Evolutionary conservation across 2,329 filamentous ascomycete genomes (phyloP).

Genomic region (Fusarium sp.): DNA sequence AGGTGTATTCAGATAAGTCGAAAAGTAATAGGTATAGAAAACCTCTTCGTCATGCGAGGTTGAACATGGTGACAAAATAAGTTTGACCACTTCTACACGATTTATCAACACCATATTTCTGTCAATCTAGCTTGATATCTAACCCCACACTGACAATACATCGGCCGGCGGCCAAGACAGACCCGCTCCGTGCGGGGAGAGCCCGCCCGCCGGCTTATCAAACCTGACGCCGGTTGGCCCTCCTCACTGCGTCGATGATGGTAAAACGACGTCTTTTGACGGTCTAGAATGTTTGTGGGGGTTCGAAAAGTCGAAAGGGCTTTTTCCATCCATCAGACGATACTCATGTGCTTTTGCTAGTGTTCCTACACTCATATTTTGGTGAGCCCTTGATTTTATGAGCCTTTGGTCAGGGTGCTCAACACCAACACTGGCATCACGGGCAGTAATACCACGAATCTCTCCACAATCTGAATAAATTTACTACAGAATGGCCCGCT

Average conservation of each 20-base stretch:
- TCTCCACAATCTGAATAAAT: too few species aligned
- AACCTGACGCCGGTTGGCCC: too few species aligned
- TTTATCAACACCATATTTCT: too few species aligned
- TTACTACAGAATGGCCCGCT: slow-evolving; percentile 27
- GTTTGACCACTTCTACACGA: too few species aligned
- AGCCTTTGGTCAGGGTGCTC: background rate
- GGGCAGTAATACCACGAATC: background rate
- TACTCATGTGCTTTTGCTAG: background rate
- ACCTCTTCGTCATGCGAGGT: too few species aligned
- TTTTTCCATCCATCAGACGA: background rate
- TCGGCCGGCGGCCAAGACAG: slow-evolving; percentile 26
- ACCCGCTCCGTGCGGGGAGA: slow-evolving; percentile 10
- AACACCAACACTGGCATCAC: slow-evolving; percentile 8
- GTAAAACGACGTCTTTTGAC: background rate
- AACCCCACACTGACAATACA: slow-evolving; percentile 14
- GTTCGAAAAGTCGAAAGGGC: background rate
- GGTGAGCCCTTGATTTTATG: too few species aligned
- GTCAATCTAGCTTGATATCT: background rate
- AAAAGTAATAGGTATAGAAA: too few species aligned
- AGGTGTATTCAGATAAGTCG: too few species aligned
- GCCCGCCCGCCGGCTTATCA: slow-evolving; percentile 18
- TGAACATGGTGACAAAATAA: background rate
- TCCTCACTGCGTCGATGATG: slow-evolving; percentile 4
- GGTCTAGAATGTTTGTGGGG: slow-evolving; percentile 13
- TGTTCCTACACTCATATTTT: background rate